These are phyloP conservation scores for Diaporthe batatas DNA, from an alignment of 2,329 filamentous ascomycete genomes.

Conservation along the genomic window DNA sequence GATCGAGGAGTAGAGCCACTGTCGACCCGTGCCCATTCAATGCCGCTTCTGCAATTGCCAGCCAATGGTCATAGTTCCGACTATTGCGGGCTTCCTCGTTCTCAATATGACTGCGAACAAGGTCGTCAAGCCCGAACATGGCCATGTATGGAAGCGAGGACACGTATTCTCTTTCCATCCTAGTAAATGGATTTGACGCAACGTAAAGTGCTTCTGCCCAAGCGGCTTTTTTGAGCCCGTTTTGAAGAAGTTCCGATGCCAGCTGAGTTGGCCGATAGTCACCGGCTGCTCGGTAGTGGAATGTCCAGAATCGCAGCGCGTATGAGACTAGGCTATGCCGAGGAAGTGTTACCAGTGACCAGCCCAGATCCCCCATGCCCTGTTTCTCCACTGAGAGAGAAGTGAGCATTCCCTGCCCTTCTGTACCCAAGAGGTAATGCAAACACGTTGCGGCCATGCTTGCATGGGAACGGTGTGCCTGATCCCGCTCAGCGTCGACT, in stretches of 20 bases:
- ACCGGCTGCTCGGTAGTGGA: constrained; percentile 11
- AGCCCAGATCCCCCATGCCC: background rate
- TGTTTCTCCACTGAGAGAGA: background rate
- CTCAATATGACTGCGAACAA: background rate
- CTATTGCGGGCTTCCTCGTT: too few relatives aligned
- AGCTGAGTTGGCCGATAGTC: background rate
- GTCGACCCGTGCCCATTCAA: background rate
- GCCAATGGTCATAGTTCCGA: background rate
- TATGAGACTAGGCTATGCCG: background rate
- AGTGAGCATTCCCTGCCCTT: background rate
- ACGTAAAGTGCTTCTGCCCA: background rate
- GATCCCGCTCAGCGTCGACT: background rate
- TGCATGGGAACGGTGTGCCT: background rate
- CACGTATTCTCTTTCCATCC: background rate
- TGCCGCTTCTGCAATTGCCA: constrained; percentile 5
- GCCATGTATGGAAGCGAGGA: constrained; percentile 21
- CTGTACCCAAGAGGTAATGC: background rate
- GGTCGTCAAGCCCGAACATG: constrained; percentile 21
- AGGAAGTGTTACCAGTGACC: background rate
- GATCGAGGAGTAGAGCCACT: background rate
- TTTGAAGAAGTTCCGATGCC: background rate
- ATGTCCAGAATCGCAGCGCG: background rate
- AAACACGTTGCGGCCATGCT: background rate
- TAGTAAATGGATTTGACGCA: constrained; percentile 11
- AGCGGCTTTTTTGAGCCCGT: background rate